Conservation (phyloP, 139 green algal species). For the Chlamydomonas schloesseri region DNA sequence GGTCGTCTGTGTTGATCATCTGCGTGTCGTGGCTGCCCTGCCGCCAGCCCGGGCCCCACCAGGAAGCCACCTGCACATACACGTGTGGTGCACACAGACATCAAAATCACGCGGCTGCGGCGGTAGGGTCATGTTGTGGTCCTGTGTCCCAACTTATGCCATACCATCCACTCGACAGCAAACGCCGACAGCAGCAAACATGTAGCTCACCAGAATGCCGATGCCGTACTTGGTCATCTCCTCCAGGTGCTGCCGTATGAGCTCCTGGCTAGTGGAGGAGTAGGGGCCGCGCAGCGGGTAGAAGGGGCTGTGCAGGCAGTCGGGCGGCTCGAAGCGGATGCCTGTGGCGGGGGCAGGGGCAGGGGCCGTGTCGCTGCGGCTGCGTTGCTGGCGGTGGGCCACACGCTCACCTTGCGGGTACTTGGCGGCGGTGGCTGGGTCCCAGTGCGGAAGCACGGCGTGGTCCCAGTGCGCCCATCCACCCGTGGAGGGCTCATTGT, state of each 20-base stretch:
- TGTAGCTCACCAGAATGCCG: conserved; percentile 54
- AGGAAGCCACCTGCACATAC: conserved; percentile 51
- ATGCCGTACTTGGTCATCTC: conserved; percentile 54
- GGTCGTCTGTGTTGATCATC: conserved; percentile 58
- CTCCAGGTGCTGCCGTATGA: conserved; percentile 48
- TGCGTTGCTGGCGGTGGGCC: not conserved
- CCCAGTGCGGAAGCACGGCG: conserved; percentile 64
- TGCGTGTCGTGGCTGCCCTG: conserved; percentile 63
- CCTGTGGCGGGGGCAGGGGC: not conserved
- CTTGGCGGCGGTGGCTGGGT: not conserved
- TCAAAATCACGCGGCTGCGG: too few relatives aligned
- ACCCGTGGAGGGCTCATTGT: conserved; percentile 44
- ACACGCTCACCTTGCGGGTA: conserved; percentile 18
- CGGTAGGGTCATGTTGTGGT: too few relatives aligned
- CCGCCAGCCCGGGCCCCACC: conserved; percentile 64
- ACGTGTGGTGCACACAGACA: too few relatives aligned
- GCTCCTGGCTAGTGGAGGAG: conserved; percentile 33
- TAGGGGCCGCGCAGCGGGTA: conserved; percentile 63
- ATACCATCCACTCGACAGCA: too few relatives aligned
- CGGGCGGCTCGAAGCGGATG: conserved; percentile 48
- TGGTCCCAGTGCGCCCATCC: conserved; percentile 65
- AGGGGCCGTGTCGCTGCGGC: too few relatives aligned
- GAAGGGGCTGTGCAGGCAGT: conserved; percentile 59
- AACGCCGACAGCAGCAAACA: too few relatives aligned
- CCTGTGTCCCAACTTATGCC: too few relatives aligned